Evolutionary conservation across 768 basidiomycete species (phyloP).

Genomic region (Panaeolus cyanescens): DNA sequence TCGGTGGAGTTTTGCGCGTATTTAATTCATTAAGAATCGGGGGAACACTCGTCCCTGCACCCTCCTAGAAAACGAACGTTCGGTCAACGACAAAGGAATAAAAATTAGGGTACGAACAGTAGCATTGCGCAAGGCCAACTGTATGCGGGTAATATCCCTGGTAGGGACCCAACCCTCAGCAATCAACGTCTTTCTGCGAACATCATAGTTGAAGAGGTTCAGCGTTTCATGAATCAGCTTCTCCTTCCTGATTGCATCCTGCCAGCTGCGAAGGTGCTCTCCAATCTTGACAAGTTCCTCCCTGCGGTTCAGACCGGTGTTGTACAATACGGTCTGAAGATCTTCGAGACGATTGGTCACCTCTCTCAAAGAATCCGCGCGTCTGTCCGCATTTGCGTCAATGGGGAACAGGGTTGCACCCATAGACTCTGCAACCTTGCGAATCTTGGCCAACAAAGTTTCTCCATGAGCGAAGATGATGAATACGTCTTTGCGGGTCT

Average conservation of each 20-base stretch:
- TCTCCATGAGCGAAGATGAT: slow-evolving; percentile 99
- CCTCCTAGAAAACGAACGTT: slow-evolving; percentile 53
- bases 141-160: slow-evolving; percentile 84
- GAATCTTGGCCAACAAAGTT: slow-evolving; percentile 91
- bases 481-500: slow-evolving; percentile 97
- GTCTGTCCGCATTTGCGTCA: slow-evolving; percentile 92
- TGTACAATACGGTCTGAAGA: slow-evolving; percentile 84
- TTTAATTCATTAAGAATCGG: slow-evolving; percentile 90
- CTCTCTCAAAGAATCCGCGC: slow-evolving; percentile 86
- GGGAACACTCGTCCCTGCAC: slow-evolving; percentile 88
- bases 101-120: slow-evolving; percentile 51
- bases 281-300: slow-evolving; percentile 83
- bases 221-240: slow-evolving; percentile 95
- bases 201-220: slow-evolving; percentile 95
- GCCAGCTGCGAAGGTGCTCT: slow-evolving; percentile 86
- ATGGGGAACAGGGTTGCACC: slow-evolving; percentile 97
- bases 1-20: slow-evolving; percentile 92
- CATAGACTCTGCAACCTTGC: slow-evolving; percentile 99
- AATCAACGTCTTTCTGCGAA: slow-evolving; percentile 89
- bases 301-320: slow-evolving; percentile 83
- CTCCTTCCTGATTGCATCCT: slow-evolving; percentile 93
- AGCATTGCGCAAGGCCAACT: slow-evolving; percentile 84
- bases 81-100: background rate
- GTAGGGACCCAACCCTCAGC: slow-evolving; percentile 99
- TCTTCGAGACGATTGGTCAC: slow-evolving; percentile 91